Evolutionary conservation across 2,329 filamentous ascomycete species (phyloP).

Genomic region (Nemania abortiva): DNA sequence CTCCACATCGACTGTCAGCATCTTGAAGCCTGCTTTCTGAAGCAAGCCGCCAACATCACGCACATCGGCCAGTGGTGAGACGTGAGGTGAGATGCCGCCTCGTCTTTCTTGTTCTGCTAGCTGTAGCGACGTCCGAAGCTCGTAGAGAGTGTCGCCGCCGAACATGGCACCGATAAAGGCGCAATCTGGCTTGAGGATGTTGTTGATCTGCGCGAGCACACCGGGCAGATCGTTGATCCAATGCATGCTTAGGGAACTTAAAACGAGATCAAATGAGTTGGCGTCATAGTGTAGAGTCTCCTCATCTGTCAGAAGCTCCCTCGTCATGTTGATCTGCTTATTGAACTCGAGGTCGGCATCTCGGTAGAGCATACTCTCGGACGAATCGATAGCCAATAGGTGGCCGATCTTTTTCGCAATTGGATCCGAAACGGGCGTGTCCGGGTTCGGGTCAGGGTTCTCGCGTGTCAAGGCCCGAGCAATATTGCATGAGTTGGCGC

Average conservation of each 20-base stretch:
- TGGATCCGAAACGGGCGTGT: slow-evolving; percentile 67
- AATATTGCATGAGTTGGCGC: slow-evolving; percentile 95
- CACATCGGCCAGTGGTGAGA: slow-evolving; percentile 92
- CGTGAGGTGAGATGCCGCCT: slow-evolving; percentile 91
- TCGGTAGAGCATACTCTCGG: slow-evolving; percentile 80
- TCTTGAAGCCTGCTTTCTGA: slow-evolving; percentile 89
- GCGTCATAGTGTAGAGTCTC: slow-evolving; percentile 81
- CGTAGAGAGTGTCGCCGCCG: slow-evolving; percentile 92
- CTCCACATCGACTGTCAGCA: slow-evolving; percentile 96
- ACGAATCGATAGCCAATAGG: slow-evolving; percentile 86
- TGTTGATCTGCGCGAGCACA: slow-evolving; percentile 85
- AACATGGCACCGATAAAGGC: slow-evolving; percentile 98
- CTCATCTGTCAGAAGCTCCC: slow-evolving; percentile 79
- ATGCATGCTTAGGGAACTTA: slow-evolving; percentile 90
- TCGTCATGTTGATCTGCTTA: slow-evolving; percentile 75
- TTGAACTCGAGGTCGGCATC: slow-evolving; percentile 83
- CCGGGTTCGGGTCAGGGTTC: slow-evolving; percentile 72
- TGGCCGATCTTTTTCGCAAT: slow-evolving; percentile 78
- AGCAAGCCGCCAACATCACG: slow-evolving; percentile 90
- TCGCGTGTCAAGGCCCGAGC: slow-evolving; percentile 81
- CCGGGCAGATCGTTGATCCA: slow-evolving; percentile 98
- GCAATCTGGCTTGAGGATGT: slow-evolving; percentile 86
- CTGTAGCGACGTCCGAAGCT: slow-evolving; percentile 92
- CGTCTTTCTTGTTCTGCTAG: slow-evolving; percentile 89
- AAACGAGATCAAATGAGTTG: slow-evolving; percentile 86